phyloP scores from a whole-genome alignment of 2,329 filamentous ascomycete genomes.

The Sporothrix variecibatus region DNA sequence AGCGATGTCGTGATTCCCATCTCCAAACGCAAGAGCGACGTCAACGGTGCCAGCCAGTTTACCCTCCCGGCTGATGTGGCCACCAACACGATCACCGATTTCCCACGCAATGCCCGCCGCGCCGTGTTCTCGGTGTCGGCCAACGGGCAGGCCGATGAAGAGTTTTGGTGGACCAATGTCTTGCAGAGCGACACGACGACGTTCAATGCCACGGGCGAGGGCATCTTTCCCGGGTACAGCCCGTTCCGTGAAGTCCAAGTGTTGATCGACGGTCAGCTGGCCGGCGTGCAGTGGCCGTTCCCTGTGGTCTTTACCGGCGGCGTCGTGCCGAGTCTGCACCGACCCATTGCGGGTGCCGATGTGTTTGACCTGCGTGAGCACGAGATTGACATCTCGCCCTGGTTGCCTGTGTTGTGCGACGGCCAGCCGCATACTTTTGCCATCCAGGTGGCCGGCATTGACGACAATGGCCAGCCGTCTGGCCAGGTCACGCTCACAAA shows the following conservation, averaged over 20 bases:
- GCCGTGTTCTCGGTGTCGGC: constrained; percentile 77
- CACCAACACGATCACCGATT: constrained; percentile 52
- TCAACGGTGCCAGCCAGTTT: constrained; percentile 64
- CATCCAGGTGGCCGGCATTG: constrained; percentile 66
- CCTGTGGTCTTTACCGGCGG: constrained; percentile 82
- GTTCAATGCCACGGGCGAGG: constrained; percentile 59
- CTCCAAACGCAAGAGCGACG: constrained; percentile 54
- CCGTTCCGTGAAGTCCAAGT: constrained; percentile 79
- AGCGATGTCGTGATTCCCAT: constrained; percentile 70
- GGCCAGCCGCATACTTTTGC: constrained; percentile 66
- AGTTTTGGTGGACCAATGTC: constrained; percentile 86
- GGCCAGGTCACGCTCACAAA: constrained; percentile 49
- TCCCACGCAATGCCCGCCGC: constrained; percentile 67
- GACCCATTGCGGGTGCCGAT: constrained; percentile 76
- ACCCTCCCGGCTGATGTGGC: constrained; percentile 64
- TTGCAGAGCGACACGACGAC: constrained; percentile 60
- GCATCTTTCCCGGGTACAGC: constrained; percentile 65
- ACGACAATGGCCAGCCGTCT: constrained; percentile 50
- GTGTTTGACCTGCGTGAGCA: constrained; percentile 78
- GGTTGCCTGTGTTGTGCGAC: constrained; percentile 69
- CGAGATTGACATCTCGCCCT: constrained; percentile 80
- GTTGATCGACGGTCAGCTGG: constrained; percentile 69
- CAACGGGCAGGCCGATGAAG: constrained; percentile 73
- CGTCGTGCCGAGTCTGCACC: constrained; percentile 73
- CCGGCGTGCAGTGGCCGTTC: constrained; percentile 79